These are phyloP conservation scores for Rosa lucieae DNA, from an alignment of 306 rosid genomes.

Conservation along the genomic window DNA sequence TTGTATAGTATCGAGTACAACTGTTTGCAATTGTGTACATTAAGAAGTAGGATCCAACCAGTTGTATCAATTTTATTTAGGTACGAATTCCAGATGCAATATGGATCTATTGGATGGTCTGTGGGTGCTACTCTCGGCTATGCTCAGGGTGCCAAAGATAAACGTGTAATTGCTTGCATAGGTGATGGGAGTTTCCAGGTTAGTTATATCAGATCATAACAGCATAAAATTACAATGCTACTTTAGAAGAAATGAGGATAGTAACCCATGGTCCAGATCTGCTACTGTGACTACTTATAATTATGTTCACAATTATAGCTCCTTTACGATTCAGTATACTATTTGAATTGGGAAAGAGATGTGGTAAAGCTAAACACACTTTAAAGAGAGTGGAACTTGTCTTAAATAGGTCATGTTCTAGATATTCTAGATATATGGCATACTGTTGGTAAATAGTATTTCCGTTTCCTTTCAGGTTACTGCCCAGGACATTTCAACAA, in stretches of 20 bases:
- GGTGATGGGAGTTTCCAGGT: conserved; percentile 99
- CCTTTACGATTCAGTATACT: not conserved
- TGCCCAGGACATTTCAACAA: conserved; percentile 88
- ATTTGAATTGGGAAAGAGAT: not conserved
- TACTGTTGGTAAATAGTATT: conserved; percentile 1
- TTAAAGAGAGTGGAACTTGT: not conserved
- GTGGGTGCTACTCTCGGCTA: conserved; percentile 94
- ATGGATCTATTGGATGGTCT: conserved; percentile 96
- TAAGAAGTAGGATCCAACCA: not conserved
- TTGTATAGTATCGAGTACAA: not conserved
- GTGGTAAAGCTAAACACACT: not conserved
- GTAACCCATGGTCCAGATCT: not conserved
- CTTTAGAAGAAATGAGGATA: not conserved
- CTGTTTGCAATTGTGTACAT: not conserved
- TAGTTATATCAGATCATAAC: conserved; percentile 9
- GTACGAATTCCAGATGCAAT: conserved; percentile 94
- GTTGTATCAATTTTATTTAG: conserved; percentile 45
- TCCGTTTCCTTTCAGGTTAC: conserved; percentile 56
- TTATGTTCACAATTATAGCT: not conserved
- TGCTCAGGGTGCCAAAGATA: conserved; percentile 73
- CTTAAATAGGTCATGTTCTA: not conserved
- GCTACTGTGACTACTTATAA: not conserved
- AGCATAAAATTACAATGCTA: not conserved
- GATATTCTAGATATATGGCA: not conserved
- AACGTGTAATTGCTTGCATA: conserved; percentile 80